These are phyloP conservation scores for Rhizopogon salebrosus DNA, from an alignment of 768 basidiomycete species.

Conservation along the genomic window DNA sequence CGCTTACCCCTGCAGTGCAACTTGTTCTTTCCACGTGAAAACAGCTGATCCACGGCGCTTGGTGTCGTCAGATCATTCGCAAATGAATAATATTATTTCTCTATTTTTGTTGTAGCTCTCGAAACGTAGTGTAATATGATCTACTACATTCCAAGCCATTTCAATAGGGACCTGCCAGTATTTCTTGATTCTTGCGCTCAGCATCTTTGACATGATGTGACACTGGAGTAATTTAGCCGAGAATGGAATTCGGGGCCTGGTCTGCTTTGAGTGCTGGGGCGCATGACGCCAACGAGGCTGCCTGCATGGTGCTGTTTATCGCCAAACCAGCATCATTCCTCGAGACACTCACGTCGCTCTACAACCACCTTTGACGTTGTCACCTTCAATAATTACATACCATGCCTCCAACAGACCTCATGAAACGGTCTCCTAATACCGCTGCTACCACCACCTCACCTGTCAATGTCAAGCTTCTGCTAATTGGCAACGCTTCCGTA, in stretches of 20 bases:
- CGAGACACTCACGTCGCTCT: slow-evolving; percentile 14
- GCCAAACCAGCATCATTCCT: neutral
- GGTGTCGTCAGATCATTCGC: neutral
- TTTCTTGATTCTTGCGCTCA: neutral
- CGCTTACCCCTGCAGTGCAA: neutral
- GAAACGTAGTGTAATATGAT: neutral
- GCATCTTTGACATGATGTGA: no score
- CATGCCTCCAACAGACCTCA: slow-evolving; percentile 3
- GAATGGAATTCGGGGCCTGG: neutral
- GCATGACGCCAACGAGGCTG: neutral
- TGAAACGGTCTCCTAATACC: slow-evolving; percentile 22
- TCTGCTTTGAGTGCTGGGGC: neutral
- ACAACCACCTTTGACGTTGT: neutral
- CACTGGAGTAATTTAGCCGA: slow-evolving; percentile 3
- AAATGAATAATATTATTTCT: slow-evolving; percentile 1
- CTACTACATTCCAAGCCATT: neutral
- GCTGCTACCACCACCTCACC: slow-evolving; percentile 19
- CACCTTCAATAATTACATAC: neutral
- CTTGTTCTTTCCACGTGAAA: no score
- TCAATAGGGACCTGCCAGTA: no score
- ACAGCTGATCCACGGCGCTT: neutral
- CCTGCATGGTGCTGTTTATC: neutral
- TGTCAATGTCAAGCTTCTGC: slow-evolving; percentile 76
- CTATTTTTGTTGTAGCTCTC: slow-evolving; percentile 1
- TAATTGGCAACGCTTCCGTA: slow-evolving; percentile 87